phyloP scores from a whole-genome alignment of 2,329 filamentous ascomycete genomes.

The Mariannaea sp. region DNA sequence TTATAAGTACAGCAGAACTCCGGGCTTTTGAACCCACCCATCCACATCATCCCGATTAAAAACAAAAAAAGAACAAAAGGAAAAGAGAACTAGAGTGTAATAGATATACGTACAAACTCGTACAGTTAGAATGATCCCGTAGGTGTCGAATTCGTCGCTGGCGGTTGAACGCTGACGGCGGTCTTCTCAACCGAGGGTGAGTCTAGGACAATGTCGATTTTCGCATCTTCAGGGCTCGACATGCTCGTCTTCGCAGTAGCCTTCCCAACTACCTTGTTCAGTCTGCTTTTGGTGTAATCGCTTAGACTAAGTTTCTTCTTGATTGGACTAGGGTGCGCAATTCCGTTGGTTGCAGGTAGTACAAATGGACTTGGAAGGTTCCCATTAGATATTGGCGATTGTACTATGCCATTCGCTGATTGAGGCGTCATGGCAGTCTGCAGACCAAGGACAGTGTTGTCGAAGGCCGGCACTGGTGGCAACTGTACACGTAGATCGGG shows the following conservation, averaged over 20 bases:
- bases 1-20: conserved; percentile 39
- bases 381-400: conserved; percentile 56
- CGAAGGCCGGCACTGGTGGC: conserved; percentile 59
- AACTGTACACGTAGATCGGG: conserved; percentile 60
- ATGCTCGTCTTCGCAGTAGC: conserved; percentile 42
- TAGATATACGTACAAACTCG: conserved; percentile 36
- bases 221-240: conserved; percentile 45
- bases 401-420: conserved; percentile 49
- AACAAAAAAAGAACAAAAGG: conserved; percentile 27
- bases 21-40: conserved; percentile 38
- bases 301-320: conserved; percentile 72
- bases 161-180: conserved; percentile 32
- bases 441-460: conserved; percentile 43
- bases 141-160: conserved; percentile 29
- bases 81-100: conserved; percentile 24
- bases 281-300: conserved; percentile 65
- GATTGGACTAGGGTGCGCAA: conserved; percentile 59
- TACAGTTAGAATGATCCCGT: conserved; percentile 39
- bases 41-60: conserved; percentile 26
- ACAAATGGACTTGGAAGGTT: conserved; percentile 51
- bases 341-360: conserved; percentile 48
- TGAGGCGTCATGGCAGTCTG: conserved; percentile 52
- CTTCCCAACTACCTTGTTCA: conserved; percentile 57
- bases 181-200: conserved; percentile 38
- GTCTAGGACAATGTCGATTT: conserved; percentile 43